Evolutionary conservation across 495 filamentous ascomycete species (phyloP), one percentile per base, ranked within the genome.

Genomic region (Penicillium bovifimosum): DNA sequence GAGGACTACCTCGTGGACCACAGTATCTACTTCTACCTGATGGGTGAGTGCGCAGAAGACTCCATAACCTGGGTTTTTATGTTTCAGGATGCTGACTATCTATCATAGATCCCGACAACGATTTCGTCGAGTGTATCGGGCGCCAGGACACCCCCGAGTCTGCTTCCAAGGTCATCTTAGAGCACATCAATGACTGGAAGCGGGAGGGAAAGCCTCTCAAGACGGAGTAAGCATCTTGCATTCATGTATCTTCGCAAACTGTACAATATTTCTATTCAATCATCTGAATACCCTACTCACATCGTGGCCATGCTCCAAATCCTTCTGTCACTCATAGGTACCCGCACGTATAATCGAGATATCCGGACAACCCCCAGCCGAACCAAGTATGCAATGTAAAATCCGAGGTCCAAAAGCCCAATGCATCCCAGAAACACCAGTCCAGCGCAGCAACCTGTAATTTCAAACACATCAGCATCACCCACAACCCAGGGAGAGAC

Each of bases 11-110:
- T 98, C 55, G 93, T 98, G 34, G 93, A 97, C 72, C 93, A 98
- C 73, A 96, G 90, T 64, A 97, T 98, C 56, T 98, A 98, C 76
- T 98, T 98, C 64, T 98, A 98, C 68, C 71, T 98, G 54, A 98
- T 98, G 93, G 85, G 83, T 86, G 71, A 68, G 80, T 35, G 7
- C 18, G 26, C 13, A 42, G 27, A 43, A 6, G 9, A n/a, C 1
- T 1, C 14, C 29, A 29, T 31, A 43, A 42, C 9, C 4, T n/a
- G 0, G 16, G 35, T 3, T 24, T 5, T 11, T 20, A 10, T 2
- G 16, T 28, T 39, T 31, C 58, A 20, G 5, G n/a, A 36, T 39
- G 39, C 47, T 61, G 46, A 54, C 50, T 18, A 10, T 45, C 48
- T 33, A 5, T 39, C 28, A 38, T 62, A 86, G 91, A 96, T 71